A percentile compares a stretch with the other conserved stretches of the same genome.
Evolutionary conservation across 2,329 filamentous ascomycete species (phyloP).

Genomic region (Alternaria sp.): DNA sequence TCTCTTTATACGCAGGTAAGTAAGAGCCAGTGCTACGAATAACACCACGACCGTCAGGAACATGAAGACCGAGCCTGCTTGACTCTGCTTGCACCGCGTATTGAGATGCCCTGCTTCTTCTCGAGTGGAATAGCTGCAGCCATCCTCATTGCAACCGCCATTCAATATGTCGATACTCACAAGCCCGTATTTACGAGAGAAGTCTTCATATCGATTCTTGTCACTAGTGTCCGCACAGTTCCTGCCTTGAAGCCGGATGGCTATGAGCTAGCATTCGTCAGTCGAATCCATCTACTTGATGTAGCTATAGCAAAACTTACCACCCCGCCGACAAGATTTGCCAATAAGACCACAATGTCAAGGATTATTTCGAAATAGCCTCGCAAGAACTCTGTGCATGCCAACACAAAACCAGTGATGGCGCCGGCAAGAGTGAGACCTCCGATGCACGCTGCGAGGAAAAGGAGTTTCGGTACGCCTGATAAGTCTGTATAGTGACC

Average conservation of each 20-base stretch:
- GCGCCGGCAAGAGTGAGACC: not conserved
- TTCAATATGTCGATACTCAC: not conserved
- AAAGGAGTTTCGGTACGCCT: not conserved
- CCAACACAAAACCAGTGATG: not conserved
- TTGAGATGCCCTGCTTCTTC: not conserved
- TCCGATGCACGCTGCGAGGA: not conserved
- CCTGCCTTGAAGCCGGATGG: conserved; percentile 9
- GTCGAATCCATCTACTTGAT: too few relatives aligned
- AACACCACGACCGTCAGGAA: not conserved
- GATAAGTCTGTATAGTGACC: not conserved
- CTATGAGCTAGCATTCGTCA: conserved; percentile 5
- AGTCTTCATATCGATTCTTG: too few relatives aligned
- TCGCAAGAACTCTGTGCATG: not conserved
- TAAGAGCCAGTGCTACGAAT: not conserved
- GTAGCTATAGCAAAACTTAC: too few relatives aligned
- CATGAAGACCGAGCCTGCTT: not conserved
- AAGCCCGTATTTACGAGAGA: too few relatives aligned
- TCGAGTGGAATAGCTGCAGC: not conserved
- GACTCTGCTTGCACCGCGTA: not conserved
- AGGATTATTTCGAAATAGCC: not conserved
- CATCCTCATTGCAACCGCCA: not conserved
- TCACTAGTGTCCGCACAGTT: conserved; percentile 8
- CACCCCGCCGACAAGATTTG: not conserved
- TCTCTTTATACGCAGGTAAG: not conserved
- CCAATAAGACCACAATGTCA: not conserved